Base-by-base conservation (phyloP, 768 basidiomycete species). In the Lactarius evosmus region DNA sequence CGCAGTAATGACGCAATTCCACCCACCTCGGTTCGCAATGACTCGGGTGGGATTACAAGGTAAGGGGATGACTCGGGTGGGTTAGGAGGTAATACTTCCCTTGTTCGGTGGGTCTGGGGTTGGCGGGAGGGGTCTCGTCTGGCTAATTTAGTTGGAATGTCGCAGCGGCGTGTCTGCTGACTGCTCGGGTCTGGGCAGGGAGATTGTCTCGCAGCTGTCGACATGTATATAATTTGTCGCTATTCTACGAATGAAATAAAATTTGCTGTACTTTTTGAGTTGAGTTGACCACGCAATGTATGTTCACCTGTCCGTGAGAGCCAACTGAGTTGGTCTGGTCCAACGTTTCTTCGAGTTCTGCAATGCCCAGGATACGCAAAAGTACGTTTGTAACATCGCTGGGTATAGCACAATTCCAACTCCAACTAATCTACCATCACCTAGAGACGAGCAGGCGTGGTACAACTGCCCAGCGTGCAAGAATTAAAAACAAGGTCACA, bases 361-460 rank as follows among this genome's bases (percentile, higher is more conserved):
- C 61, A n/a, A 69, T 71, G 66, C 61, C 67, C 50, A 63, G 68
- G 32, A 62, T 69, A 61, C 66, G 73, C 46, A 72, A 74, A 66
- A 67, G 71, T 72, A 49, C 33, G 67, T 38, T 8, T 7, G 19
- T 30, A 27, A 8, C 25, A 22, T 53, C 25, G 19, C 29, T 5
- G 6, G 19, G 3, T 41, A 16, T 7, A 41, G 38, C 7, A 53
- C n/a, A 16, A 19, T 6, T 6, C 4, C n/a, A 7, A 44, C 5
- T 12, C 17, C 38, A 53, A 49, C 17, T 53, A 49, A 6, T n/a
- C 38, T 19, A 7, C 38, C 51, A 29, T 58, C 40, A 71, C 33
- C 25, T 11, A 95, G 93, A 91, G 78, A 95, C 94, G 14, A 91
- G 88, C 70, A 95, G 87, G 75, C 84, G 95, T 30, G 78, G 80